These are phyloP conservation scores for Backusella liffmaniae DNA, from an alignment of 192 early-diverging fungal genomes.

Conservation along the genomic window DNA sequence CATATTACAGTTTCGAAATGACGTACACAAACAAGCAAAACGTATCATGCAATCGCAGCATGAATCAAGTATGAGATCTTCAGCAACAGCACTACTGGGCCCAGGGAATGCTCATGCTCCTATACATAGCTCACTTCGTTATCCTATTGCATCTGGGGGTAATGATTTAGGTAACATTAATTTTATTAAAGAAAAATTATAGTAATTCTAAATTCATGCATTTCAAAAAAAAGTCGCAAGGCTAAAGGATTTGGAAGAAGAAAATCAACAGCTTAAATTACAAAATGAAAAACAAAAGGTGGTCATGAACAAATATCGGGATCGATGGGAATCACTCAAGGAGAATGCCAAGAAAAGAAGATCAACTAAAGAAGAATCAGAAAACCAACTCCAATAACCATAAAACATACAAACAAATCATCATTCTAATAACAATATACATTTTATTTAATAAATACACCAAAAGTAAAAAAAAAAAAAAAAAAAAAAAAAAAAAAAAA, in stretches of 20 bases:
- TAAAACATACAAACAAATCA: not conserved
- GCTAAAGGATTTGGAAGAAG: constrained; percentile 60
- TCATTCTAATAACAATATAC: not conserved
- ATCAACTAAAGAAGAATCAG: not conserved
- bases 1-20: constrained; percentile 69
- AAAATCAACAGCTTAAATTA: constrained; percentile 44
- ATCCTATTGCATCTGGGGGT: not conserved
- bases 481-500: not conserved
- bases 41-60: constrained; percentile 46
- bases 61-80: constrained; percentile 36
- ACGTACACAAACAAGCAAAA: constrained; percentile 58
- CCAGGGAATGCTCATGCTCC: not conserved
- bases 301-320: constrained; percentile 67
- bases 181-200: too few species aligned
- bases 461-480: not conserved
- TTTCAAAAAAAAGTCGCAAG: constrained; percentile 16
- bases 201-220: not conserved
- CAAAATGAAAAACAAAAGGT: constrained; percentile 53
- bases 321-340: constrained; percentile 78
- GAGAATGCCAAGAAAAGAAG: constrained; percentile 64
- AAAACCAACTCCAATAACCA: not conserved
- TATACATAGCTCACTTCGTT: not conserved
- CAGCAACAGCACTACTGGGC: not conserved
- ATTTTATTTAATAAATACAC: not conserved
- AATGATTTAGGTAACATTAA: not conserved